These are phyloP conservation scores for Hirschioporus abietinus DNA, from an alignment of 768 basidiomycete species.

Conservation along the genomic window DNA sequence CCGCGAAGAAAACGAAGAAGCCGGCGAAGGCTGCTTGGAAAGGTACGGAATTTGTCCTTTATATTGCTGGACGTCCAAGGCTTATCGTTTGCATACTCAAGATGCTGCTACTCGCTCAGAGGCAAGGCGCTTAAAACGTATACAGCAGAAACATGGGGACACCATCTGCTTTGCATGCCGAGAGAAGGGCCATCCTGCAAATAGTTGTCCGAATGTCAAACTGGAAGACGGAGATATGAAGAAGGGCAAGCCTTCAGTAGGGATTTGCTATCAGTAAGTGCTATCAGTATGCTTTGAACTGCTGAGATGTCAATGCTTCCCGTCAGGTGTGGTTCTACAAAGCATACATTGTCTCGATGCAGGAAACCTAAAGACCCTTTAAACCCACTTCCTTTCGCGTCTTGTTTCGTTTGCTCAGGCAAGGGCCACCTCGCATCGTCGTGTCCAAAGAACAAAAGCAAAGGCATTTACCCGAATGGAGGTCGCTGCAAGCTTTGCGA, in stretches of 20 bases:
- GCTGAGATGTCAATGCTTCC: not conserved
- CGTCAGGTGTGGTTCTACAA: conserved; percentile 72
- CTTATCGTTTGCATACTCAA: conserved; percentile 4
- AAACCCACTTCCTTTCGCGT: conserved; percentile 79
- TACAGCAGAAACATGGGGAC: conserved; percentile 44
- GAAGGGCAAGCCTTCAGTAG: conserved; percentile 29
- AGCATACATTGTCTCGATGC: conserved; percentile 77
- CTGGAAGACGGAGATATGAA: conserved; percentile 20
- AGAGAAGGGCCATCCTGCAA: conserved; percentile 75
- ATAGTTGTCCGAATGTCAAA: conserved; percentile 61
- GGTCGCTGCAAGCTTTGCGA: conserved; percentile 88
- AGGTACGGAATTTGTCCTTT: conserved; percentile 12
- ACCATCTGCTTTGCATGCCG: conserved; percentile 88
- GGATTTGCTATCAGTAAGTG: conserved; percentile 68
- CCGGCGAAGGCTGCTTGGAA: conserved; percentile 19
- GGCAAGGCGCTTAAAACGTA: conserved; percentile 58
- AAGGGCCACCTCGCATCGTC: conserved; percentile 82
- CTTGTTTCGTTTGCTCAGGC: conserved; percentile 84
- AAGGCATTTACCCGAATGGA: conserved; percentile 87
- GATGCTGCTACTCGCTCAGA: conserved; percentile 38
- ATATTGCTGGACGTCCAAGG: not conserved
- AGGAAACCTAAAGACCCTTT: conserved; percentile 53
- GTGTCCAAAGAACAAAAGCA: conserved; percentile 75
- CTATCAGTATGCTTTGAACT: not conserved
- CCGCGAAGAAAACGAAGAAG: conserved; percentile 21